Base-by-base conservation (phyloP, 2,329 filamentous ascomycete genomes). In the Pseudovirgaria hyperparasitica region DNA sequence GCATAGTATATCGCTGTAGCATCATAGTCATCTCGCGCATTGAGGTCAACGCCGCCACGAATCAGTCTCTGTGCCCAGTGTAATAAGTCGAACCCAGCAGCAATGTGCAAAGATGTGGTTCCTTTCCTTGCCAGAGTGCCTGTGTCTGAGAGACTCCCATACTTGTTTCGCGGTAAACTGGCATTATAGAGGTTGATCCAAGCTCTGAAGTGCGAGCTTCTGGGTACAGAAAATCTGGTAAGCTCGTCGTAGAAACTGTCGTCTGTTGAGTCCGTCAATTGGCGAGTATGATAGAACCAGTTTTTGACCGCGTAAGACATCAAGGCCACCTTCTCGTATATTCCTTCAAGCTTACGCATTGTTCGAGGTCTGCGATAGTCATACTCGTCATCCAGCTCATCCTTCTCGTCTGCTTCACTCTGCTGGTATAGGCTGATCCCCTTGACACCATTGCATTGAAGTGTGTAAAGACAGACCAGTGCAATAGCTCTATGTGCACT, bases 241-340 rank as follows among this genome's bases (percentile, higher is more conserved):
- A 34, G 23, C 22, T 40, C 35, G 6, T 34, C 21, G 16, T 38
- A 29, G 35, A 35, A 40, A 13, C 33, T 33, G 9, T 9, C 15
- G 9, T 15, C 23, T 17, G 36, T 29, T 25, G 35, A 39, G 10
- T n/a, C 10, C 9, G 28, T 17, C 13, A 39, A 39, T 11, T 31
- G 31, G 21, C 31, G 20, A 7, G 18, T 16, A 9, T 8, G 6
- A 7, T 17, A 15, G 7, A 9, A 9, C 10, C 18, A 12, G 15
- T 9, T 16, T 12, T 15, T 20, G n/a, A n/a, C n/a, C n/a, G n/a
- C n/a, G n/a, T n/a, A n/a, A n/a, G n/a, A n/a, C n/a, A n/a, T n/a
- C n/a, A n/a, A n/a, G n/a, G n/a, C n/a, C n/a, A n/a, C n/a, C n/a
- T n/a, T n/a, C n/a, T n/a, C n/a, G n/a, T n/a, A n/a, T n/a, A n/a